These are phyloP conservation scores for Kwoniella bestiolae DNA, from an alignment of 768 basidiomycete species.

Conservation along the genomic window DNA sequence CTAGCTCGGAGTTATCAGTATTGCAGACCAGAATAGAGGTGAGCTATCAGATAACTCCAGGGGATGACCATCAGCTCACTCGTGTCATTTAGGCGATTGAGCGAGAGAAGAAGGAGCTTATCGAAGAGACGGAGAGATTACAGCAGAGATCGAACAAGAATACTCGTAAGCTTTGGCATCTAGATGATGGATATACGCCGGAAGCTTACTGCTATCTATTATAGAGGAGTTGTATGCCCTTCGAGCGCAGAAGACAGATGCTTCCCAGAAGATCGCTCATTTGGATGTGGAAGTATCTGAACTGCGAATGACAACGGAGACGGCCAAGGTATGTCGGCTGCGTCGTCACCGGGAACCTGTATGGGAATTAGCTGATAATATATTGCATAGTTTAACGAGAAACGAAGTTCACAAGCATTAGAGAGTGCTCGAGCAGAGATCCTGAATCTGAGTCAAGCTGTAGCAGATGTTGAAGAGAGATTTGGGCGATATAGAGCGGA, in stretches of 20 bases:
- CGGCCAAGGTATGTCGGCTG: conserved; percentile 66
- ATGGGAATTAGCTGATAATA: conserved; percentile 15
- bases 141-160: conserved; percentile 75
- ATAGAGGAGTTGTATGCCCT: conserved; percentile 40
- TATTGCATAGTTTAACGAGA: conserved; percentile 74
- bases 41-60: conserved; percentile 64
- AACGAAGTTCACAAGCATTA: conserved; percentile 80
- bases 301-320: conserved; percentile 64
- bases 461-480: conserved; percentile 75
- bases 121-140: conserved; percentile 78
- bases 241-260: conserved; percentile 34
- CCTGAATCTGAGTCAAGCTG: conserved; percentile 71
- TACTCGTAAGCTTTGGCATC: conserved; percentile 65
- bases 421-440: conserved; percentile 75
- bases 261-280: conserved; percentile 65
- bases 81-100: conserved; percentile 66
- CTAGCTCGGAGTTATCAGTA: conserved; percentile 64
- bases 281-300: conserved; percentile 50
- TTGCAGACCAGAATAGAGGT: conserved; percentile 68
- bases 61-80: conserved; percentile 58
- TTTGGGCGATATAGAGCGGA: conserved; percentile 79
- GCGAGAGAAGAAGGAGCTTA: conserved; percentile 86
- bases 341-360: neutral
- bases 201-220: neutral
- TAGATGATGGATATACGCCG: neutral